Evolutionary conservation across 768 basidiomycete genomes (phyloP).

Genomic region (Auriscalpium orientale): DNA sequence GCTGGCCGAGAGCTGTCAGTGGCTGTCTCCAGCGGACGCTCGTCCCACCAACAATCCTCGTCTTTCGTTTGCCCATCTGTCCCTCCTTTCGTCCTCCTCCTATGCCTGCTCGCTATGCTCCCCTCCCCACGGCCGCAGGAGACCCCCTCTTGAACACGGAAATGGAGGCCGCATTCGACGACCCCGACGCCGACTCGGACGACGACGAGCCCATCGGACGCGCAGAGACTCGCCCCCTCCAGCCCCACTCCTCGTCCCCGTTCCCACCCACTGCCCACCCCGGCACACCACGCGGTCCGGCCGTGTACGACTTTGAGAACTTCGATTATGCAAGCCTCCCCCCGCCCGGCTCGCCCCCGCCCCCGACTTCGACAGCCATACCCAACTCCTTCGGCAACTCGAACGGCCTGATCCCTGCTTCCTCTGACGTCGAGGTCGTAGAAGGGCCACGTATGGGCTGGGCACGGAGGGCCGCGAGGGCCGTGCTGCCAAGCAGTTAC

Average conservation of each 20-base stretch:
- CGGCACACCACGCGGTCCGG: slow-evolving; percentile 13
- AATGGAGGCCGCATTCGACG: slow-evolving; percentile 85
- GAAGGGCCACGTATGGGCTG: slow-evolving; percentile 34
- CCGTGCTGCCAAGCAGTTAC: slow-evolving; percentile 49
- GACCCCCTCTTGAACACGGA: slow-evolving; percentile 46
- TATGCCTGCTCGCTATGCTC: slow-evolving; percentile 59
- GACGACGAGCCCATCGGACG: slow-evolving; percentile 37
- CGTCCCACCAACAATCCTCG: not conserved
- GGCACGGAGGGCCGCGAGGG: slow-evolving; percentile 46
- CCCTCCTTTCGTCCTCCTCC: not conserved
- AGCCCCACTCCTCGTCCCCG: slow-evolving; percentile 25
- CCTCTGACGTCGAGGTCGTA: slow-evolving; percentile 23
- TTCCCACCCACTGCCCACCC: slow-evolving; percentile 7
- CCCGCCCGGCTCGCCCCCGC: slow-evolving; percentile 77
- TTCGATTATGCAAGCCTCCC: slow-evolving; percentile 69
- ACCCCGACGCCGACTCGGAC: slow-evolving; percentile 67
- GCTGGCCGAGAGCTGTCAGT: too few species aligned
- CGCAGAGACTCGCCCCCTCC: slow-evolving; percentile 47
- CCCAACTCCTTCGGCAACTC: slow-evolving; percentile 71
- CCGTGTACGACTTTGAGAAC: slow-evolving; percentile 71
- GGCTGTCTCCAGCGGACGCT: too few species aligned
- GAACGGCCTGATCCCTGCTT: slow-evolving; percentile 58
- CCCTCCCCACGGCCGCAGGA: slow-evolving; percentile 50
- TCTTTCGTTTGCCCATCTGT: not conserved
- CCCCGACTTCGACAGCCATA: slow-evolving; percentile 51